Conservation (phyloP, 768 basidiomycete genomes). For the Suillus plorans region DNA sequence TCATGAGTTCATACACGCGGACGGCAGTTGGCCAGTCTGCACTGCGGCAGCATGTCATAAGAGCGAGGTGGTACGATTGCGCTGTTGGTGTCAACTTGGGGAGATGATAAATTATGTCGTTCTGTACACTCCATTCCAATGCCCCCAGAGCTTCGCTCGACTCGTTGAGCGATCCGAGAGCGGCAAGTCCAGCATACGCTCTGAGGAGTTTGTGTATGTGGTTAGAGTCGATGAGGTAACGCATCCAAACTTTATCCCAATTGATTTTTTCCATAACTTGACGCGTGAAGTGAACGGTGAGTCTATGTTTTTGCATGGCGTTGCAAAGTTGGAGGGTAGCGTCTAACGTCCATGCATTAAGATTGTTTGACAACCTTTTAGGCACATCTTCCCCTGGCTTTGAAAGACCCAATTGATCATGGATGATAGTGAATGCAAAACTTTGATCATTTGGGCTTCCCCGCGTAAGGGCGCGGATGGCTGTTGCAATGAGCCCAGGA, state of each 20-base stretch:
- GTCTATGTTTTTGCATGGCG: slow-evolving; percentile 41
- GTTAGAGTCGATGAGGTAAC: slow-evolving; percentile 43
- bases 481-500: slow-evolving; percentile 48
- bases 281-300: slow-evolving; percentile 57
- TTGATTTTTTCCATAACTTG: slow-evolving; percentile 49
- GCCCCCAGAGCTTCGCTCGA: slow-evolving; percentile 52
- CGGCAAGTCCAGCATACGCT: slow-evolving; percentile 44
- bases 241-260: slow-evolving; percentile 25
- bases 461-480: slow-evolving; percentile 53
- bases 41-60: slow-evolving; percentile 62
- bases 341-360: slow-evolving; percentile 49
- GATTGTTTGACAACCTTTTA: slow-evolving; percentile 37
- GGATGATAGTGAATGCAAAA: slow-evolving; percentile 64
- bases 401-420: slow-evolving; percentile 62
- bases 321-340: slow-evolving; percentile 59
- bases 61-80: slow-evolving; percentile 58
- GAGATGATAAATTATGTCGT: slow-evolving; percentile 48
- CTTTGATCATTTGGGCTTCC: slow-evolving; percentile 60
- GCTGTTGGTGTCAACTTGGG: slow-evolving; percentile 35
- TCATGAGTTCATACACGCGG: slow-evolving; percentile 69
- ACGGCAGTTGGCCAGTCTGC: slow-evolving; percentile 61
- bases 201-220: slow-evolving; percentile 66
- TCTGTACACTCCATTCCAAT: slow-evolving; percentile 69
- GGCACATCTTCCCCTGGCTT: slow-evolving; percentile 42
- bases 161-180: slow-evolving; percentile 37